Base-by-base conservation (phyloP, 2,329 filamentous ascomycete genomes). In the Dendrostoma leiphaemia region DNA sequence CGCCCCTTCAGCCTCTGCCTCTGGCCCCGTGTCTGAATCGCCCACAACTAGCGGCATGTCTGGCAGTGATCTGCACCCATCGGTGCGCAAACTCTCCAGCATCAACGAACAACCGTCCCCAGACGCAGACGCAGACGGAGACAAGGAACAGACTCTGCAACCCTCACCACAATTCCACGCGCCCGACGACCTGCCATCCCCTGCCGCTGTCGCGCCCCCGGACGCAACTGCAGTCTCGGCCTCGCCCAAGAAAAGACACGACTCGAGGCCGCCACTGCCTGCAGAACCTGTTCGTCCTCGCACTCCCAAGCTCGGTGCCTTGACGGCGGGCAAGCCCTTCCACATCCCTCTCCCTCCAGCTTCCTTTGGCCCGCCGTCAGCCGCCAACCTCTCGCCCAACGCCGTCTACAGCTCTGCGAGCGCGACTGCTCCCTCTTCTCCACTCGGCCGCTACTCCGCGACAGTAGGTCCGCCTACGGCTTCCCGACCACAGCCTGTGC, bases 31-130 rank as follows among this genome's bases (percentile, higher is more conserved):
- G 21, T 41, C 38, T 24, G 38, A 17, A 41, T 15, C 38, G 13
- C 13, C 38, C 3, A 41, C 15, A n/a, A 47, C 53, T 51, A 56
- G 38, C 54, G 56, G 58, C 59, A 51, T 46, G 56, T 56, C 54
- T 29, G 69, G 64, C 51, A 72, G 64, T 55, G 71, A 74, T 72
- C 71, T 66, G 60, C 71, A 53, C 34, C 38, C 58, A 29, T 54
- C 61, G 53, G 59, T 61, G 45, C 53, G 55, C 46, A 60, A 63
- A 57, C 65, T 70, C 24, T 66, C 67, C 43, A 67, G 65, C 61
- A 69, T 71, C 58, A 60, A 65, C 64, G 66, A 72, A 56, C 60
- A 67, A 52, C 60, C 67, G 44, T 60, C 57, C 47, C 56, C 53
- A 32, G 48, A 55, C 19, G 35, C 52, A 37, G 37, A 55, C 23